phyloP scores from a whole-genome alignment of 495 filamentous ascomycete species.

The Aspergillus sclerotiicarbonarius region DNA sequence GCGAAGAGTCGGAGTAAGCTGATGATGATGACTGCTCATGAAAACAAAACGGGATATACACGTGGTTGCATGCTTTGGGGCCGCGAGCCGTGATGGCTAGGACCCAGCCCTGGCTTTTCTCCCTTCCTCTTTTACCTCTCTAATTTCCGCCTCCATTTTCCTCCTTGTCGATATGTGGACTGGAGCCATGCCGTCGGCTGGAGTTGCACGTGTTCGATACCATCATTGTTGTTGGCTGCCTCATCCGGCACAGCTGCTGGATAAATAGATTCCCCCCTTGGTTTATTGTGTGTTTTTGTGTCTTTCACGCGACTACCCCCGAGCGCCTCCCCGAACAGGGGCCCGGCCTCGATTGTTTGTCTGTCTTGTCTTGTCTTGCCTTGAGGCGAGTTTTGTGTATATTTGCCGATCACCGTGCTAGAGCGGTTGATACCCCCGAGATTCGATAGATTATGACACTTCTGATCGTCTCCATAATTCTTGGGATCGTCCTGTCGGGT shows the following conservation, averaged over 20 bases:
- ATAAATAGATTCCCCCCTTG: conserved; percentile 10
- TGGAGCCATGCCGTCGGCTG: background rate
- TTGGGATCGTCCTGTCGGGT: background rate
- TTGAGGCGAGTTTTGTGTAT: conserved; percentile 6
- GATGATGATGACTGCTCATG: conserved; percentile 5
- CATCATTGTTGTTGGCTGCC: background rate
- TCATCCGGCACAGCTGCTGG: background rate
- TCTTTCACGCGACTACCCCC: conserved; percentile 10
- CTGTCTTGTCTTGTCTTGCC: conserved; percentile 3
- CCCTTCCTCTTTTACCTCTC: conserved; percentile 8
- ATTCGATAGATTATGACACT: conserved; percentile 1
- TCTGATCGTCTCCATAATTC: background rate
- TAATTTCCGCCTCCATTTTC: background rate
- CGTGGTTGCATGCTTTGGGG: background rate
- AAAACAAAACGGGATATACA: background rate
- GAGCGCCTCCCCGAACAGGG: conserved; percentile 10
- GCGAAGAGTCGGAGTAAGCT: conserved; percentile 18
- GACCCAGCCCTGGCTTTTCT: background rate
- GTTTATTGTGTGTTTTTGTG: conserved; percentile 9
- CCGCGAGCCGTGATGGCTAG: background rate
- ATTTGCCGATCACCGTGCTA: conserved; percentile 4
- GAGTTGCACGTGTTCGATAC: background rate
- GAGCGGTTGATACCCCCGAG: background rate
- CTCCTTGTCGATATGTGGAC: background rate
- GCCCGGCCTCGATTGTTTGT: background rate